Evolutionary conservation across 176 grass and related monocot species (phyloP), one percentile per base, ranked within the genome.

Genomic region (Metroxylon sagu): DNA sequence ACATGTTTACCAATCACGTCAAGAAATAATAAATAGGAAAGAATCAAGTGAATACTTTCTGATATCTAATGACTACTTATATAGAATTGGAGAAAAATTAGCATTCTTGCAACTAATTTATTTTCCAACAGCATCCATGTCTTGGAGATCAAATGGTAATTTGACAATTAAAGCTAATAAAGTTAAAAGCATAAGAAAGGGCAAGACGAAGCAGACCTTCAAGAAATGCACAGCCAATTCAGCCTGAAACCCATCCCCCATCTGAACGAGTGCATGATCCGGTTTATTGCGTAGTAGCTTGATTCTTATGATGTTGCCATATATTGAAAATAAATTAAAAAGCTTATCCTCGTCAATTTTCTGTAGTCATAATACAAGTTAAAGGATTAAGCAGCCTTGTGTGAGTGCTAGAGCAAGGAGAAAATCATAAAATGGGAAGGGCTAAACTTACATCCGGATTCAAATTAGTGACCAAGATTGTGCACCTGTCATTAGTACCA

Each of bases 231-330:
- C 85, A 63, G 80, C 93, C 62, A 92, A 82, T 76, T 98, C 93
- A 54, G 94, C 71, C 81, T 98, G 94, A 62, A 88, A 89, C 21
- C 85, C 89, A 81, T 98, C 94, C 53, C 84, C 82, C 88, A 98
- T 92, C 77, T 98, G 88, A 65, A 98, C 69, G 51, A 98, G 84
- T 16, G 88, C 94, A 69, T 92, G 94, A 78, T 98, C 94, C 29
- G 84, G 88, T 77, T 98, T 92, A 64, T 98, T 98, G 29, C 57
- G 81, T 16, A 98, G 68, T 26, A 98, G 62, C 65, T 98, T 98
- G 59, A 98, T 98, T 76, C 88, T 76, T 72, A 89, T 27, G 56
- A 98, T 85, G 77, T 98, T 98, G 62, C 94, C 94, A 81, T 98
- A 98, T 57, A 98, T 76, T 18, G 93, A 98, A 72, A 89, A 98